Percentiles rank a stretch among this genome's conserved stretches.
phyloP scores from a whole-genome alignment of 2,329 filamentous ascomycete species.

The Phialemoniopsis sp. region DNA sequence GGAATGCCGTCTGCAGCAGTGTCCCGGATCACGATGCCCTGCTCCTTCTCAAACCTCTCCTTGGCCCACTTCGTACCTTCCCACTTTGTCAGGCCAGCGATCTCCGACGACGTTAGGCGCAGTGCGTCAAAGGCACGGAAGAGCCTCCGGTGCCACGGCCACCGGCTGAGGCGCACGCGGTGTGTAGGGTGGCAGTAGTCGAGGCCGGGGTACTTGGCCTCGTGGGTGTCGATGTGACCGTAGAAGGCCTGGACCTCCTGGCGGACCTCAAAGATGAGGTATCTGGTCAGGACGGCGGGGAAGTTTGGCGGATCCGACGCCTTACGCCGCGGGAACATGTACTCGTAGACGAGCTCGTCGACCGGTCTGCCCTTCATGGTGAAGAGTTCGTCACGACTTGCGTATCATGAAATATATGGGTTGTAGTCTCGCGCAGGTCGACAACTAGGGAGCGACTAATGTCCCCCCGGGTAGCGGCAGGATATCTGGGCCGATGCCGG shows the following conservation, averaged over 20 bases:
- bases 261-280: conserved; percentile 72
- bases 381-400: too few relatives aligned
- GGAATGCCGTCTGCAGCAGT: conserved; percentile 67
- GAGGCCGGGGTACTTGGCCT: conserved; percentile 77
- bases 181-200: conserved; percentile 73
- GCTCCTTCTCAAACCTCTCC: conserved; percentile 73
- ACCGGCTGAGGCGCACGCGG: conserved; percentile 72
- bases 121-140: conserved; percentile 73
- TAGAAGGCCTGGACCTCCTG: conserved; percentile 77
- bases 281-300: conserved; percentile 62
- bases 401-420: too few relatives aligned
- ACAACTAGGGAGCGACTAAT: too few relatives aligned
- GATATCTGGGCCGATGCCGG: too few relatives aligned
- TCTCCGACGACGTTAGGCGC: conserved; percentile 64
- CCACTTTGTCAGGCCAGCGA: conserved; percentile 72
- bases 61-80: conserved; percentile 82
- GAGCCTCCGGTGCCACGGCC: conserved; percentile 70
- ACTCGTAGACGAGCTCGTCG: conserved; percentile 69
- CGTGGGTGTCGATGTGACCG: conserved; percentile 72
- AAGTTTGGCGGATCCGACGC: conserved; percentile 68
- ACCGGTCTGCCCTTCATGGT: conserved; percentile 68
- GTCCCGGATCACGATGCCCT: conserved; percentile 65
- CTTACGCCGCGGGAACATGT: conserved; percentile 67
- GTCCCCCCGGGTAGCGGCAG: too few relatives aligned
- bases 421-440: too few relatives aligned